Percentiles rank a stretch among this genome's conserved stretches.
Conservation (phyloP, 495 filamentous ascomycete species). For the Aspergillus heteromorphus region DNA sequence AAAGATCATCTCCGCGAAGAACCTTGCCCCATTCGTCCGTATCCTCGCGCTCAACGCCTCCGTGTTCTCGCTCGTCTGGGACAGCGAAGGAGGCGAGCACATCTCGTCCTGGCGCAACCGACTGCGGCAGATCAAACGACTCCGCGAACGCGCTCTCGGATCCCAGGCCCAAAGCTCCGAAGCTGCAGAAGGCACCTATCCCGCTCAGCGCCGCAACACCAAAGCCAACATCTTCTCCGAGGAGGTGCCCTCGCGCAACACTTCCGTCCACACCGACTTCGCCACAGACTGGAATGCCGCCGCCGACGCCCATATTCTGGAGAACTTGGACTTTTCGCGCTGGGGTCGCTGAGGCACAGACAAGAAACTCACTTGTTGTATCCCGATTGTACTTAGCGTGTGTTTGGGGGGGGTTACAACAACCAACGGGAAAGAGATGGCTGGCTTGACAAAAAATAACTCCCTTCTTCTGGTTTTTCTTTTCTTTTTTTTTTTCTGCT, state of each 20-base stretch:
- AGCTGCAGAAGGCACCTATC: slow-evolving; percentile 33
- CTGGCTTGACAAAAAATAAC: not conserved
- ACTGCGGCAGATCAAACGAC: slow-evolving; percentile 72
- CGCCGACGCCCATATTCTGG: slow-evolving; percentile 34
- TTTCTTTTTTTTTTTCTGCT: too few relatives aligned
- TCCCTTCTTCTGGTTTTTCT: not conserved
- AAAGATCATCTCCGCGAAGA: slow-evolving; percentile 76
- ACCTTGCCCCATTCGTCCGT: slow-evolving; percentile 80
- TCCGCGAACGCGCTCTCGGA: slow-evolving; percentile 56
- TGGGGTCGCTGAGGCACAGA: slow-evolving; percentile 30
- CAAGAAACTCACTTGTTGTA: too few relatives aligned
- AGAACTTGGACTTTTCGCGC: slow-evolving; percentile 41
- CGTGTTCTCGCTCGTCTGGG: slow-evolving; percentile 88
- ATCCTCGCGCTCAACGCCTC: slow-evolving; percentile 90
- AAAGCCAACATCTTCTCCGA: slow-evolving; percentile 43
- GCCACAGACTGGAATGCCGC: slow-evolving; percentile 40
- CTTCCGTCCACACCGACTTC: slow-evolving; percentile 26
- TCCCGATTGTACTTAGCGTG: not conserved
- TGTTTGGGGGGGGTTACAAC: too few relatives aligned
- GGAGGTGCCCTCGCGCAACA: slow-evolving; percentile 28
- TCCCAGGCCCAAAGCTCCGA: slow-evolving; percentile 30
- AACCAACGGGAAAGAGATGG: not conserved
- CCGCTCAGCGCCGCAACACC: slow-evolving; percentile 41
- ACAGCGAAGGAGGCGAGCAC: slow-evolving; percentile 74
- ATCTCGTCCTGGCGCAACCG: slow-evolving; percentile 86